Conservation (phyloP, 805 yeast species). For the Candida jianshihensis region DNA sequence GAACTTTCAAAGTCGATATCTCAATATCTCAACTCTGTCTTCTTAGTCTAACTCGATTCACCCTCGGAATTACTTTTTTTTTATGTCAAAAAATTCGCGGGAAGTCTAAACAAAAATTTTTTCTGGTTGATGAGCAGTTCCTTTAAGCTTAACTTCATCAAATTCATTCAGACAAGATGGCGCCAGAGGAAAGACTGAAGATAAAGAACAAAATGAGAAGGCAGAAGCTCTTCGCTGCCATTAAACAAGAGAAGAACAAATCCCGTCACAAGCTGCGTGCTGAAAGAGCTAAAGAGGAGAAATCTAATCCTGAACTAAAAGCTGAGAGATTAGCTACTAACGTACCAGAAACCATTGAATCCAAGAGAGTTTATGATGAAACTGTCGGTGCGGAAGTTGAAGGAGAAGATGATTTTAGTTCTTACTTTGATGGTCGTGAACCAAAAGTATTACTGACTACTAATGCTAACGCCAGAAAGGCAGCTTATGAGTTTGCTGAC, state of each 20-base stretch:
- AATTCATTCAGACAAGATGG: constrained; percentile 9
- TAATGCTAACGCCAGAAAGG: constrained; percentile 74
- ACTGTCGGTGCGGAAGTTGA: constrained; percentile 21
- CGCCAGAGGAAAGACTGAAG: constrained; percentile 29
- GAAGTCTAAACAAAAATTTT: too few species aligned
- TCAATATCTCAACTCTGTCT: too few species aligned
- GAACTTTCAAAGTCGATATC: too few species aligned
- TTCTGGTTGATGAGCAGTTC: background rate
- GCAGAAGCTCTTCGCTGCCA: constrained; percentile 66
- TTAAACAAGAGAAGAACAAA: constrained; percentile 70
- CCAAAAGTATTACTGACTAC: constrained; percentile 92
- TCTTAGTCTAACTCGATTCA: too few species aligned
- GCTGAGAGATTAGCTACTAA: constrained; percentile 57
- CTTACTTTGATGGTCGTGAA: constrained; percentile 22
- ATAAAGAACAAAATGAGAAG: constrained; percentile 76
- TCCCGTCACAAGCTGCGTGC: constrained; percentile 69
- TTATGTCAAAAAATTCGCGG: background rate
- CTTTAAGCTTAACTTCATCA: background rate
- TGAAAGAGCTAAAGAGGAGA: constrained; percentile 84
- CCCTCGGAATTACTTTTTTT: too few species aligned
- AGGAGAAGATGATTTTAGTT: constrained; percentile 24
- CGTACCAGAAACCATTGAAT: constrained; percentile 23
- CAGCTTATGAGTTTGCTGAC: constrained; percentile 88
- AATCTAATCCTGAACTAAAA: constrained; percentile 72
- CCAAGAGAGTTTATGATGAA: constrained; percentile 23